Evolutionary conservation across 2,329 filamentous ascomycete species (phyloP).

Genomic region (Arthrinium phaeospermum): DNA sequence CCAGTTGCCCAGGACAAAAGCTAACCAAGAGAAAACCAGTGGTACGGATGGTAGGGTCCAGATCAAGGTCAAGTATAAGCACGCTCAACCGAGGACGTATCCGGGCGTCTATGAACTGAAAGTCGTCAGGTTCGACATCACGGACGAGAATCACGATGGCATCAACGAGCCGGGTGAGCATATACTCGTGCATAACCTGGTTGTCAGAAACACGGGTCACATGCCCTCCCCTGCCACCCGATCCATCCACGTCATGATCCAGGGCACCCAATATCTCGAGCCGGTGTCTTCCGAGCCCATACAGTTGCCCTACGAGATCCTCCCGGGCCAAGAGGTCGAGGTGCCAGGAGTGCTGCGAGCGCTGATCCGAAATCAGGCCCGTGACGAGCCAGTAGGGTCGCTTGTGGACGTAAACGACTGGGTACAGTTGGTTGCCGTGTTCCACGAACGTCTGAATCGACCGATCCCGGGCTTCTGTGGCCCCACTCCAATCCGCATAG

Average conservation of each 20-base stretch:
- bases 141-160: not conserved
- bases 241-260: not conserved
- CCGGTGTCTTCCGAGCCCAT: not conserved
- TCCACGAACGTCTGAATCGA: not conserved
- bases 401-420: not conserved
- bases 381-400: not conserved
- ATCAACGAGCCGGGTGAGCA: not conserved
- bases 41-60: not conserved
- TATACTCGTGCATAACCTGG: not conserved
- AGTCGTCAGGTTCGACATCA: not conserved
- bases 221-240: slow-evolving; percentile 4
- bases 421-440: not conserved
- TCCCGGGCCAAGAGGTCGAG: not conserved
- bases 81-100: not conserved
- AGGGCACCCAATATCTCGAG: not conserved
- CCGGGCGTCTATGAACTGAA: not conserved
- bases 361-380: not conserved
- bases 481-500: not conserved
- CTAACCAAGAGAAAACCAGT: not conserved
- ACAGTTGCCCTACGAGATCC: not conserved
- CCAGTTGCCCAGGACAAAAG: no score
- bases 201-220: not conserved
- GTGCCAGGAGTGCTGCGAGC: not conserved
- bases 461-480: not conserved
- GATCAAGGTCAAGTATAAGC: not conserved